Base-by-base conservation (phyloP, 2,329 filamentous ascomycete species). In the Pestalotiopsis sp. region DNA sequence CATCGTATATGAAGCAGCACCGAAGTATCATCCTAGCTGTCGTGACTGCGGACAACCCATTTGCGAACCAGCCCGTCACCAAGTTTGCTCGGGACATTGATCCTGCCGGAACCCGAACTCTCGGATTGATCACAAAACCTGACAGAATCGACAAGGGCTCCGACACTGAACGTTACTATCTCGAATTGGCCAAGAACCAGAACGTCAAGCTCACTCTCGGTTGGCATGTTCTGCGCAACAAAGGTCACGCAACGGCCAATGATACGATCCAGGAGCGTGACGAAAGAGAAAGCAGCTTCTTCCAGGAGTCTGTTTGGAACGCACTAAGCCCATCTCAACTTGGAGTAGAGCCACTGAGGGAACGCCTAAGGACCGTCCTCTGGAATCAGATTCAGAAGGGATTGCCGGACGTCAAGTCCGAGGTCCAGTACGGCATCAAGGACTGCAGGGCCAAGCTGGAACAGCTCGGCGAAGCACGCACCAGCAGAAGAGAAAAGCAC, bases 21-120 rank as follows among this genome's bases (percentile, higher is more conserved):
- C 77, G 86, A 3, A 88, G 82, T 69, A 87, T 90, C 67, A 86
- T 88, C 3, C 78, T 90, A 0, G 84, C 86, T 1, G 82, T 87
- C 0, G 77, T 88, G 2, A 82, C 81, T 0, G 85, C 84, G 0
- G 84, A 83, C 41, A 82, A 81, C 45, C 85, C 90, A 66, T 83
- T 82, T 67, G 84, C 85, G 31, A 85, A 87, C 66, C 88, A 91
- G 74, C 78, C 82, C 5, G 83, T 91, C 17, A 74, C 86, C 1
- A 80, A 77, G 68, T 70, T 77, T n/a, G 75, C 77, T 7, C 73
- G 76, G 0, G 52, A 70, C 0, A 73, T 73, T 12, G 78, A 80
- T 58, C 68, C 67, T 1, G 57, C 25, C 1, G 76, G 77, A 6
- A 45, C 14, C 6, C 23, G 57, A 7, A 59, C 57, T 2, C 57